Percentiles rank a stretch among this genome's conserved stretches.
These are phyloP conservation scores for Haberlea rhodopensis DNA, from an alignment of 257 asterid species.

Conservation along the genomic window DNA sequence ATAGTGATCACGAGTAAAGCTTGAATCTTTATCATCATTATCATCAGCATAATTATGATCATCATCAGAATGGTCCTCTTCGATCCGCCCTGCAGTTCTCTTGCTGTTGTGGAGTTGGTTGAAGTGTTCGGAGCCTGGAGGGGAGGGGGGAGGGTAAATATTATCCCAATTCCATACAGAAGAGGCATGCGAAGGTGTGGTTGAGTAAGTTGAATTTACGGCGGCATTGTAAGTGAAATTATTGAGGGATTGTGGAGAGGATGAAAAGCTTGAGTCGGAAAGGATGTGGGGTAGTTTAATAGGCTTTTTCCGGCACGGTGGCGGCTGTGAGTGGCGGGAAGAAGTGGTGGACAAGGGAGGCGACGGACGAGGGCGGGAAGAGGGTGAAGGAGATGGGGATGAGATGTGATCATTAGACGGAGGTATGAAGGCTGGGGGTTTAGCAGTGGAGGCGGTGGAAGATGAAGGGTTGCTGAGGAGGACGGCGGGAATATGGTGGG, in stretches of 20 bases:
- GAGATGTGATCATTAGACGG: slow-evolving; percentile 28
- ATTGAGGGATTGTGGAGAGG: slow-evolving; percentile 53
- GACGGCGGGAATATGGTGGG: slow-evolving; percentile 80
- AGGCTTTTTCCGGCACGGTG: slow-evolving; percentile 46
- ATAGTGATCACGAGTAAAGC: slow-evolving; percentile 34
- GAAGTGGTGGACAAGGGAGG: slow-evolving; percentile 36
- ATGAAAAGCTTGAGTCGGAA: slow-evolving; percentile 74
- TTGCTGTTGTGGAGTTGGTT: slow-evolving; percentile 46
- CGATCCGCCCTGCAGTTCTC: slow-evolving; percentile 22
- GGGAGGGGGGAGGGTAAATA: slow-evolving; percentile 92
- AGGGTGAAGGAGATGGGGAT: slow-evolving; percentile 43
- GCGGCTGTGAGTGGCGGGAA: slow-evolving; percentile 5
- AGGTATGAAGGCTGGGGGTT: slow-evolving; percentile 28
- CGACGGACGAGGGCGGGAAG: slow-evolving; percentile 37
- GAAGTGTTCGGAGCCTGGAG: slow-evolving; percentile 82
- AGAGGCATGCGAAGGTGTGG: slow-evolving; percentile 85
- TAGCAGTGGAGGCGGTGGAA: slow-evolving; percentile 33
- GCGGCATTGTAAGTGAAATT: slow-evolving; percentile 54
- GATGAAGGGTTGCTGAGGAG: slow-evolving; percentile 61
- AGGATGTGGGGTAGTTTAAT: slow-evolving; percentile 81
- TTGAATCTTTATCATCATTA: slow-evolving; percentile 45
- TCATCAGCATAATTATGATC: slow-evolving; percentile 32
- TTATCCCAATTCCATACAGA: slow-evolving; percentile 98
- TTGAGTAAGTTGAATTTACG: slow-evolving; percentile 64
- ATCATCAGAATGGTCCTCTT: slow-evolving; percentile 32